Conservation (phyloP, 441 rosid species). For the Pelargonium citronellum region DNA sequence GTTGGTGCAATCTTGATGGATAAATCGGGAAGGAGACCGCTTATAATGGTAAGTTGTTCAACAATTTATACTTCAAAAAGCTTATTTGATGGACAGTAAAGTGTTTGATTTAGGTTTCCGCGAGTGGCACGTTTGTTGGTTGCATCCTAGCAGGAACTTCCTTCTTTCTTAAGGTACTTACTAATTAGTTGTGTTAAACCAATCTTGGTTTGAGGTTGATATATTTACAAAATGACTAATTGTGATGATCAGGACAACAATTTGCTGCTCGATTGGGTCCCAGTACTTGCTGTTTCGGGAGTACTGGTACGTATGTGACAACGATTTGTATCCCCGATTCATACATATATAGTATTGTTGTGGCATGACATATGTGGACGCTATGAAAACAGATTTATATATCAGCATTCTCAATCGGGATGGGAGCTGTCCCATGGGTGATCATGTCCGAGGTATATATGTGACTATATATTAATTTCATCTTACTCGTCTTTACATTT, state of each 20-base stretch:
- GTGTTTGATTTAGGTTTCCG: slow-evolving; percentile 41
- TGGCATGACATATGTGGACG: too few relatives aligned
- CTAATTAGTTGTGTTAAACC: not conserved
- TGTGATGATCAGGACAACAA: slow-evolving; percentile 40
- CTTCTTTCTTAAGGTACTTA: slow-evolving; percentile 59
- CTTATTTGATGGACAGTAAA: too few relatives aligned
- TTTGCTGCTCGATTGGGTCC: slow-evolving; percentile 54
- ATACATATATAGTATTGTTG: too few relatives aligned
- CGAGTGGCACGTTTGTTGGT: slow-evolving; percentile 69
- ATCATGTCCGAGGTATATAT: slow-evolving; percentile 81
- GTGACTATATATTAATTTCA: too few relatives aligned
- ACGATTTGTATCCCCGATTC: too few relatives aligned
- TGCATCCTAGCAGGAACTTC: slow-evolving; percentile 63
- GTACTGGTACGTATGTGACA: slow-evolving; percentile 36
- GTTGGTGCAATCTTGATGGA: slow-evolving; percentile 63
- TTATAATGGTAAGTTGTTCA: slow-evolving; percentile 44
- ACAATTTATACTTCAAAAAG: too few relatives aligned
- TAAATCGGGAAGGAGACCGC: slow-evolving; percentile 60
- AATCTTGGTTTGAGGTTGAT: not conserved
- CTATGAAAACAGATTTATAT: slow-evolving; percentile 43
- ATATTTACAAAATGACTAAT: not conserved
- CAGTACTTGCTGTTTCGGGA: slow-evolving; percentile 59
- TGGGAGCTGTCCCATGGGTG: slow-evolving; percentile 97
- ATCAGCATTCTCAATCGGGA: slow-evolving; percentile 70
- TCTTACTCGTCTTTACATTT: too few relatives aligned